A percentile compares a stretch with the other conserved stretches of the same genome.
Conservation (phyloP, 2,329 filamentous ascomycete genomes). For the Zymoseptoria pseudotritici region DNA sequence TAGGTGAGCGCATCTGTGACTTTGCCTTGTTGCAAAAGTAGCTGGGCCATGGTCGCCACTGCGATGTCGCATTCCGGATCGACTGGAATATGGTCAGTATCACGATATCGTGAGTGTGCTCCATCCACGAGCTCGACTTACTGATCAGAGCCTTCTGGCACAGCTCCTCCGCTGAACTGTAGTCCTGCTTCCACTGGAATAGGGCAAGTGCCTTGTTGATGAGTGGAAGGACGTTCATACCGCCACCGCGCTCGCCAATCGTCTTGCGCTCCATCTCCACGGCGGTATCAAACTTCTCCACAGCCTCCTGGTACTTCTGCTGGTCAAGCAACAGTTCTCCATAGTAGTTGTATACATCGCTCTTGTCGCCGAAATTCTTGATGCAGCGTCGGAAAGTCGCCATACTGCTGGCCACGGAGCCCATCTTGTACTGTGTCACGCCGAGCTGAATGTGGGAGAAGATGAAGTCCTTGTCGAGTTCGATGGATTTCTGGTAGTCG, state of each 20-base stretch:
- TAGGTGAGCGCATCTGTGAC: slow-evolving; percentile 91
- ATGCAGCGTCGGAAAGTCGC: slow-evolving; percentile 94
- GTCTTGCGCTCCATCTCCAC: slow-evolving; percentile 92
- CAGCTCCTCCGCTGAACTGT: slow-evolving; percentile 85
- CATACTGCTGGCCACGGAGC: slow-evolving; percentile 94
- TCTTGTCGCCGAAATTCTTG: slow-evolving; percentile 95
- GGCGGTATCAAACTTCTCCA: slow-evolving; percentile 97
- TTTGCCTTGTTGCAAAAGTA: slow-evolving; percentile 95
- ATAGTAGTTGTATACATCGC: slow-evolving; percentile 99
- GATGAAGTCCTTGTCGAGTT: slow-evolving; percentile 91
- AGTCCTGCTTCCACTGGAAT: slow-evolving; percentile 98
- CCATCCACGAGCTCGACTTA: slow-evolving; percentile 44
- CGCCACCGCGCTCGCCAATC: slow-evolving; percentile 67
- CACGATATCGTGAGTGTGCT: background rate
- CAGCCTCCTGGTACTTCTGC: slow-evolving; percentile 87
- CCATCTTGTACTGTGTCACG: slow-evolving; percentile 99
- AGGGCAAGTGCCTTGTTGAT: slow-evolving; percentile 98
- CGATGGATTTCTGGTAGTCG: slow-evolving; percentile 99
- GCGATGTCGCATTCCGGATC: slow-evolving; percentile 98
- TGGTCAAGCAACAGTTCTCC: slow-evolving; percentile 95
- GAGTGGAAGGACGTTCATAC: slow-evolving; percentile 93
- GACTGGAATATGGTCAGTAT: slow-evolving; percentile 51
- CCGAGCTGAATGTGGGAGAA: slow-evolving; percentile 99
- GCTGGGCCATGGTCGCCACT: slow-evolving; percentile 95
- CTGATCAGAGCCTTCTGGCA: slow-evolving; percentile 96